Evolutionary conservation across 2,329 filamentous ascomycete species (phyloP).

Genomic region (Allantophomopsis lycopodina): DNA sequence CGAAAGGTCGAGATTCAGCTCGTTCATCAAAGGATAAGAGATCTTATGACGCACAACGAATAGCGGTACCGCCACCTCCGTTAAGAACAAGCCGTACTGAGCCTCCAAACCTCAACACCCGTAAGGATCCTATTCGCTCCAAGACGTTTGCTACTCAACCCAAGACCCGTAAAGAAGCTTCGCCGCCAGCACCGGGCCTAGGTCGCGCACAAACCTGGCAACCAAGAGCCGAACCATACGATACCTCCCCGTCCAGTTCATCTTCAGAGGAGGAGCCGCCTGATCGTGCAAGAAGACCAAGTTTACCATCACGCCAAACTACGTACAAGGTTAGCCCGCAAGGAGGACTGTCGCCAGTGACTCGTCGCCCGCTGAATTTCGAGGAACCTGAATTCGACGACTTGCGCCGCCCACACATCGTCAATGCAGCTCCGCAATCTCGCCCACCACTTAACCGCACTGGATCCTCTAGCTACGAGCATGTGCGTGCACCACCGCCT

Average conservation of each 20-base stretch:
- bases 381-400: constrained; percentile 4
- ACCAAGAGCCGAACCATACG: constrained; percentile 7
- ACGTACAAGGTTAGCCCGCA: constrained; percentile 11
- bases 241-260: constrained; percentile 9
- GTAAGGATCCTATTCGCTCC: constrained; percentile 14
- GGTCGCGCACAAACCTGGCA: constrained; percentile 15
- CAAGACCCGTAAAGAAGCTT: constrained; percentile 9
- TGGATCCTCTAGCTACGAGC: neutral
- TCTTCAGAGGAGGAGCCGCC: constrained; percentile 6
- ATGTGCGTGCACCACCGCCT: neutral
- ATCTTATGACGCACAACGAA: constrained; percentile 13
- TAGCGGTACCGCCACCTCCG: constrained; percentile 8
- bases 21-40: constrained; percentile 2
- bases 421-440: neutral
- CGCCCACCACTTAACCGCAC: constrained; percentile 6
- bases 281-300: constrained; percentile 3
- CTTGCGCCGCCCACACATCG: constrained; percentile 1
- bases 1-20: constrained; percentile 4
- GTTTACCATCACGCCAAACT: too few relatives aligned
- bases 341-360: constrained; percentile 8
- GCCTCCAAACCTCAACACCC: constrained; percentile 7
- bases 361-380: constrained; percentile 9
- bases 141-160: constrained; percentile 12
- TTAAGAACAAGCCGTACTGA: constrained; percentile 15
- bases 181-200: constrained; percentile 9